Percentiles rank a stretch among this genome's conserved stretches.
Conservation (phyloP, 2,329 filamentous ascomycete species). For the Monilinia fructicola region DNA sequence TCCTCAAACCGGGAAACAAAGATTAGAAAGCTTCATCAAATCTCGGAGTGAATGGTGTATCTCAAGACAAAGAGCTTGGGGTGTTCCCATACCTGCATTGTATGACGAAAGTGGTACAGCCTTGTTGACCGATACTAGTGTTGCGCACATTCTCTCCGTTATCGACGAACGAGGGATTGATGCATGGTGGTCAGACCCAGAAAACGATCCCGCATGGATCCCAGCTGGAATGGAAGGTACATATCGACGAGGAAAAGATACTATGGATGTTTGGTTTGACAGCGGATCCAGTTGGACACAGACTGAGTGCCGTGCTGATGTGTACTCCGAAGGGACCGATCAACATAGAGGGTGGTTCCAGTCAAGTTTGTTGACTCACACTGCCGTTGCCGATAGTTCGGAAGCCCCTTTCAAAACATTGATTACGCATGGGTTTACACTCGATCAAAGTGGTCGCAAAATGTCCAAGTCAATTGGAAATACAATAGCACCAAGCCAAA, state of each 20-base stretch:
- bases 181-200: conserved; percentile 87
- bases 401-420: conserved; percentile 78
- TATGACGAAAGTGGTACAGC: conserved; percentile 73
- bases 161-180: conserved; percentile 79
- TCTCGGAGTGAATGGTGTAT: conserved; percentile 97
- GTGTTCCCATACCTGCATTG: conserved; percentile 89
- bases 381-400: conserved; percentile 46
- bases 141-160: conserved; percentile 79
- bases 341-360: conserved; percentile 99
- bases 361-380: conserved; percentile 84
- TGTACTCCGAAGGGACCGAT: conserved; percentile 92
- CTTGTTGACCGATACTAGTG: conserved; percentile 74
- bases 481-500: conserved; percentile 73
- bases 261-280: conserved; percentile 99
- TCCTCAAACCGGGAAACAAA: conserved; percentile 68
- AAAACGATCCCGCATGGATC: conserved; percentile 76
- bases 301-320: conserved; percentile 62
- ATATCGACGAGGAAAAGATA: conserved; percentile 80
- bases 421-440: conserved; percentile 93
- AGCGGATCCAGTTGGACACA: conserved; percentile 91
- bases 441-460: conserved; percentile 88
- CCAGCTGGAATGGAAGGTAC: conserved; percentile 58
- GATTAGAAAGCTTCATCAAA: conserved; percentile 82
- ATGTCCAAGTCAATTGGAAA: conserved; percentile 99
- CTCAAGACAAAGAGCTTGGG: conserved; percentile 92